A percentile compares a stretch with the other conserved stretches of the same genome.
These are phyloP conservation scores for Xerocomellus dryophilus DNA, from an alignment of 768 basidiomycete genomes.

Conservation along the genomic window DNA sequence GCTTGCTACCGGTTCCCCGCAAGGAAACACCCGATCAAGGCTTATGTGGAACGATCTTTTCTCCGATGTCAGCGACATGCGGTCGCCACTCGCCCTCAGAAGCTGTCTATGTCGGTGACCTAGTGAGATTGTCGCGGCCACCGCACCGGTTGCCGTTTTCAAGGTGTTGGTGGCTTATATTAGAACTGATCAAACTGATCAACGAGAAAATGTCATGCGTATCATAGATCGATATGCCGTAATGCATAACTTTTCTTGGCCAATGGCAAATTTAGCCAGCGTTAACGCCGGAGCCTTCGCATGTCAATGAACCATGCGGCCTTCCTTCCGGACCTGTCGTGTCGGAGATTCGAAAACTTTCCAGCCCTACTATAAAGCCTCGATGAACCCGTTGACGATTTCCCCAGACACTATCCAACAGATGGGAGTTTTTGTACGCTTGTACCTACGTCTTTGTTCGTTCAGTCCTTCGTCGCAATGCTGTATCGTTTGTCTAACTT, in stretches of 20 bases:
- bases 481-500: slow-evolving; percentile 7
- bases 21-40: neutral
- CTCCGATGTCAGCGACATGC: neutral
- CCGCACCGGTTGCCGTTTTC: neutral
- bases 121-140: no score
- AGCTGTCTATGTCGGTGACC: neutral
- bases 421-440: slow-evolving; percentile 33
- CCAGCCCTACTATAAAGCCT: slow-evolving; percentile 22
- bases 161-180: neutral
- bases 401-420: slow-evolving; percentile 30
- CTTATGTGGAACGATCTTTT: neutral
- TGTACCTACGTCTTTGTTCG: slow-evolving; percentile 29
- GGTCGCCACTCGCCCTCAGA: neutral
- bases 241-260: neutral
- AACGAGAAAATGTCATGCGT: neutral
- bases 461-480: slow-evolving; percentile 2
- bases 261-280: slow-evolving; percentile 24
- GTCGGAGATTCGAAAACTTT: slow-evolving; percentile 28
- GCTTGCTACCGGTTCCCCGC: neutral
- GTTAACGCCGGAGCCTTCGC: neutral
- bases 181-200: slow-evolving; percentile 6
- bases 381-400: neutral
- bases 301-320: neutral
- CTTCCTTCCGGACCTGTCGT: slow-evolving; percentile 21
- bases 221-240: slow-evolving; percentile 8